Evolutionary conservation across 345 rosid species (phyloP).

Genomic region (Lagerstroemia speciosa): DNA sequence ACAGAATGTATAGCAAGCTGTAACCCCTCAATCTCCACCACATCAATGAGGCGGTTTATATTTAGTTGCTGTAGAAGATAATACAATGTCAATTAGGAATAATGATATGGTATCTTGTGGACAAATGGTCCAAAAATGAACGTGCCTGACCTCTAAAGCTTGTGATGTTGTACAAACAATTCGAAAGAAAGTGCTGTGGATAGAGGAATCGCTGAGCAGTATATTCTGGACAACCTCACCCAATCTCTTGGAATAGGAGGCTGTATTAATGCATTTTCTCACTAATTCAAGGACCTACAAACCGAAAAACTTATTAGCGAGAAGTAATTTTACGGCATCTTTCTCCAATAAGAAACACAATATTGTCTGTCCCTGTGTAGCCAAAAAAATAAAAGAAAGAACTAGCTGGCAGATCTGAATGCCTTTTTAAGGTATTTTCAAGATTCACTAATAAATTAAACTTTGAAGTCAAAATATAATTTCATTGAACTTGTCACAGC

Average conservation of each 20-base stretch:
- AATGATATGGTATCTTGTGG: background rate
- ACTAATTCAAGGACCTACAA: slow-evolving; percentile 63
- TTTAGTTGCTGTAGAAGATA: slow-evolving; percentile 50
- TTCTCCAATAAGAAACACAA: background rate
- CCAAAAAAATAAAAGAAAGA: background rate
- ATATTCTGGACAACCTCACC: slow-evolving; percentile 48
- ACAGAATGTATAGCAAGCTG: slow-evolving; percentile 66
- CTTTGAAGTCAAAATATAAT: too few species aligned
- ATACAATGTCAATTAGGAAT: slow-evolving; percentile 8
- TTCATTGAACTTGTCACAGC: too few species aligned
- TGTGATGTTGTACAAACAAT: slow-evolving; percentile 62
- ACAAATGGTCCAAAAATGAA: slow-evolving; percentile 2
- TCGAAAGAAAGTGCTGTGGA: slow-evolving; percentile 55
- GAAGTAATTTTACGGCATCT: slow-evolving; percentile 1
- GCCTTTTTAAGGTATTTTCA: background rate
- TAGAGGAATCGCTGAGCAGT: slow-evolving; percentile 72
- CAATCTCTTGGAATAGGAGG: slow-evolving; percentile 41
- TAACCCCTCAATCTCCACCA: slow-evolving; percentile 73
- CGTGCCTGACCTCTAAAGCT: slow-evolving; percentile 65
- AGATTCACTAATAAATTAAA: background rate
- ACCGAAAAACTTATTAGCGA: slow-evolving; percentile 9
- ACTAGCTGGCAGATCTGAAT: background rate
- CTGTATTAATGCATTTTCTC: slow-evolving; percentile 51
- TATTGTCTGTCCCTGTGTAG: background rate
- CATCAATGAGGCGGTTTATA: slow-evolving; percentile 51